Conservation (phyloP, 345 rosid genomes). For the Brassica juncea region DNA sequence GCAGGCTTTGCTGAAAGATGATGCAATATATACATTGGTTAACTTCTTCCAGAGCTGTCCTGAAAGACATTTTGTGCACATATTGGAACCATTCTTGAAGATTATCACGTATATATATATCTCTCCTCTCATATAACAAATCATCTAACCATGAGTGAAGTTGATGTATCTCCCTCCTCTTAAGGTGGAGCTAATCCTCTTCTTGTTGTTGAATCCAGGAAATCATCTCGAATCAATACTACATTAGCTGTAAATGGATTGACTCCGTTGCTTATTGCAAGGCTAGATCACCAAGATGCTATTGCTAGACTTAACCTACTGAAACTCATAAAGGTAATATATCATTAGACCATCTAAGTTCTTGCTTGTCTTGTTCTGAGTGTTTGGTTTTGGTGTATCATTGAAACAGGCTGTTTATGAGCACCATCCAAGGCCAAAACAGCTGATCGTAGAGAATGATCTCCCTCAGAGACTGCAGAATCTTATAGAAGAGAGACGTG, state of each 20-base stretch:
- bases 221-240: conserved; percentile 88
- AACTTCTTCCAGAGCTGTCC: conserved; percentile 95
- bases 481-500: neutral
- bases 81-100: conserved; percentile 97
- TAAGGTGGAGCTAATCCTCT: conserved; percentile 44
- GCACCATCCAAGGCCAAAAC: neutral
- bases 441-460: neutral
- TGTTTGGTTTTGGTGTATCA: conserved; percentile 13
- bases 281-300: conserved; percentile 95
- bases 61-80: conserved; percentile 88
- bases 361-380: conserved; percentile 42
- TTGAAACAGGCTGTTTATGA: neutral
- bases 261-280: conserved; percentile 81
- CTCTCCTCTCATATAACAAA: neutral
- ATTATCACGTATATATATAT: conserved; percentile 85
- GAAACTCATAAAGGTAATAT: conserved; percentile 85
- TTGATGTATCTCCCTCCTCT: neutral
- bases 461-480: neutral
- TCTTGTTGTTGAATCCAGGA: conserved; percentile 58
- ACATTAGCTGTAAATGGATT: conserved; percentile 92
- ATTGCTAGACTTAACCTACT: conserved; percentile 93
- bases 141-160: conserved; percentile 6
- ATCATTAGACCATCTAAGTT: conserved; percentile 11
- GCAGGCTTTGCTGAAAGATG: conserved; percentile 85
- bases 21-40: conserved; percentile 85